Base-by-base conservation (phyloP, 352 stramenopile species). In the Globisporangium okanoganense region DNA sequence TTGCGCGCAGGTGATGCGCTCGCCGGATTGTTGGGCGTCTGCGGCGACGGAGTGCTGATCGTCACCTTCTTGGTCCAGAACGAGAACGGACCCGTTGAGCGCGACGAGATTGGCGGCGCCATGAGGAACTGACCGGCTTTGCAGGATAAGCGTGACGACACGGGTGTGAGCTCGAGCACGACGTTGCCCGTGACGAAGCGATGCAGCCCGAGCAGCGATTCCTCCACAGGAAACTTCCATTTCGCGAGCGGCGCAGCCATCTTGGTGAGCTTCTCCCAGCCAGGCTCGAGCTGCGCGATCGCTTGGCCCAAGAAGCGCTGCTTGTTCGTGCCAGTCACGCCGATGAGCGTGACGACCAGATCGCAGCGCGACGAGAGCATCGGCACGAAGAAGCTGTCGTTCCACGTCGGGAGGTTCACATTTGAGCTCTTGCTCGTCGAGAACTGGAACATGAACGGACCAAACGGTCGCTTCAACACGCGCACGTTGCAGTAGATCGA, bases 391-490 rank as follows among this genome's bases (percentile, higher is more conserved):
- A 91, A 90, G 48, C 54, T 71, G 68, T 90, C 81, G 10, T 67
- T 61, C 75, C 82, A 94, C 13, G 62, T 77, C 5, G 81, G 81
- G 13, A 78, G 52, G 40, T 88, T 74, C 33, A 89, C 69, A 50
- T 87, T 84, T 10, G 68, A 75, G 58, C 77, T 72, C 52, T 79
- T 79, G 18, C 55, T 58, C 2, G 85, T 87, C 40, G 76, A 75
- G 69, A 92, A 94, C 68, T 94, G 78, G 60, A 92, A 94, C 85
- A 94, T 94, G 73, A 92, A 92, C 38, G 85, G 85, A 0, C 85
- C 85, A 52, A 92, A 94, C 12, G 85, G 85, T 38, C 90, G 88
- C 71, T 92, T 92, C n/a, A 94, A 75, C 58, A 94, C 79, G 51
- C 82, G 82, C 3, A 94, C 77, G 54, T 87, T 90, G 71, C 79